Conservation (phyloP, 2,329 filamentous ascomycete genomes). For the Beauveria sp. region DNA sequence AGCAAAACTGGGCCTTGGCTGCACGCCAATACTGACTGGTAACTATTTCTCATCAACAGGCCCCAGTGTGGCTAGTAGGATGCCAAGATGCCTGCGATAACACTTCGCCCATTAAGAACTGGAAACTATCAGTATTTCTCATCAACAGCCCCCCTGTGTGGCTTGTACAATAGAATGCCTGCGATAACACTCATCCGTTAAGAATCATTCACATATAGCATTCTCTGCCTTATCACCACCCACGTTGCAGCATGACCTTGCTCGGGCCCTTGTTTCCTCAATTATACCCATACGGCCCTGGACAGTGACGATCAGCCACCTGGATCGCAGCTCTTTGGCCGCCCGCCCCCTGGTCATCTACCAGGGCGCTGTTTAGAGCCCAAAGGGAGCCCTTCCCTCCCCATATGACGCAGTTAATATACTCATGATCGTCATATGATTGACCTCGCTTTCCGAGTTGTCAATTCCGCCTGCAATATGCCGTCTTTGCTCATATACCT, state of each 20-base stretch:
- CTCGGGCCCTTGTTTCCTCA: background rate
- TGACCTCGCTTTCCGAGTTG: background rate
- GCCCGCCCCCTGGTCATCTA: background rate
- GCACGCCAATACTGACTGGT: background rate
- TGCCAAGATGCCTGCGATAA: background rate
- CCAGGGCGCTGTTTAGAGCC: no score
- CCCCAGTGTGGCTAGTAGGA: background rate
- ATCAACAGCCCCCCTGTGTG: no score
- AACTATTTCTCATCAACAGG: background rate
- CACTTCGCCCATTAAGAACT: no score
- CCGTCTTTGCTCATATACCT: background rate
- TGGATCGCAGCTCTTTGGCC: background rate
- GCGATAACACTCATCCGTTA: no score
- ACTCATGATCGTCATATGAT: conserved; percentile 6
- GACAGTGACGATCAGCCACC: background rate
- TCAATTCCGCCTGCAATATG: background rate
- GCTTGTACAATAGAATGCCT: background rate
- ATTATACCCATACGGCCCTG: background rate
- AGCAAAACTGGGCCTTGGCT: background rate
- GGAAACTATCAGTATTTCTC: no score
- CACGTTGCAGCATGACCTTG: background rate
- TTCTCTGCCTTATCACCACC: background rate
- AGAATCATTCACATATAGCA: background rate
- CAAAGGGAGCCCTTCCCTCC: no score
- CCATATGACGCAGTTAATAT: background rate